phyloP scores from a whole-genome alignment of 129 eudicot genomes.

The Centaurea solstitialis region DNA sequence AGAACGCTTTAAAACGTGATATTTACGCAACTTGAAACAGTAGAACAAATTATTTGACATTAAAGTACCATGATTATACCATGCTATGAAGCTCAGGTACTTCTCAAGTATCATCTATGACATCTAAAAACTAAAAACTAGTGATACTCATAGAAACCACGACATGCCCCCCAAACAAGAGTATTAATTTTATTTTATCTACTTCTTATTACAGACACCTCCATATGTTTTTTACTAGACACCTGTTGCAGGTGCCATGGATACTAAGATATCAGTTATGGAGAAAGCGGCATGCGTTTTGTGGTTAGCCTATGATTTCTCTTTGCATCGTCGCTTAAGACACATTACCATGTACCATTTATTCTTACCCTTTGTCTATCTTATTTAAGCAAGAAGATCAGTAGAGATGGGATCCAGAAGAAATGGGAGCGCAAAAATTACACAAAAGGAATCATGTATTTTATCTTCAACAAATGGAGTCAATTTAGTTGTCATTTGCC shows the following conservation, averaged over 20 bases:
- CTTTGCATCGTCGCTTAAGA: no score
- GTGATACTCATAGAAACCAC: neutral
- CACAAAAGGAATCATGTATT: neutral
- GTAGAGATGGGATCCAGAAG: neutral
- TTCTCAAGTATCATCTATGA: neutral
- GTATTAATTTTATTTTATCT: neutral
- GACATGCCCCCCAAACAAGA: neutral
- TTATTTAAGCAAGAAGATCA: neutral
- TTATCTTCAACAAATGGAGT: neutral
- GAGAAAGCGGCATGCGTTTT: no score
- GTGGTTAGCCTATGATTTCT: no score
- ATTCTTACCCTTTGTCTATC: neutral
- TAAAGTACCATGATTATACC: neutral
- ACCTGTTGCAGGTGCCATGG: neutral
- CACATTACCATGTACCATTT: neutral
- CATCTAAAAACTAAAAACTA: neutral
- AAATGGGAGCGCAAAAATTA: neutral
- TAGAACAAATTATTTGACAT: neutral
- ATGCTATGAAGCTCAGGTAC: neutral
- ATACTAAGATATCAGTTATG: no score
- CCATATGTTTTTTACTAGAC: neutral
- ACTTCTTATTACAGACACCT: neutral
- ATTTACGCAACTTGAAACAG: neutral
- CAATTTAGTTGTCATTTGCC: neutral
- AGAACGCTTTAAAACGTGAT: neutral